Percentiles rank a stretch among this genome's conserved stretches.
Conservation (phyloP, 805 yeast species). For the Hanseniaspora occidentalis region DNA sequence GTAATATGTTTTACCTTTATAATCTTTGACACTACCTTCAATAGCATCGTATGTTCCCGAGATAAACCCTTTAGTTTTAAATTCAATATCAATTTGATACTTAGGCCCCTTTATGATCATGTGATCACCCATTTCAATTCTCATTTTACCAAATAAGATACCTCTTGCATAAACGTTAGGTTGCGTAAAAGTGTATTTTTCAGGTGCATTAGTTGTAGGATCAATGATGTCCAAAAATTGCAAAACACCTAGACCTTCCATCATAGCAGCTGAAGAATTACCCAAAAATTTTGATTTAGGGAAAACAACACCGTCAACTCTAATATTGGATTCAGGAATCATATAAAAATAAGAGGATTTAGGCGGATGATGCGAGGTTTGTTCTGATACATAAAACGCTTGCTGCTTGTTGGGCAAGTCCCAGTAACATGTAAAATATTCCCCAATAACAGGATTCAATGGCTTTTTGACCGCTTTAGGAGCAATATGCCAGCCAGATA, state of each 20-base stretch:
- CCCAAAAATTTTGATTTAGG: conserved; percentile 88
- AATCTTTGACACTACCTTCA: conserved; percentile 54
- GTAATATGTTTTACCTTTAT: conserved; percentile 37
- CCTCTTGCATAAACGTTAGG: conserved; percentile 96
- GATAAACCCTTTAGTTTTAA: conserved; percentile 89
- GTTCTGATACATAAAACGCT: conserved; percentile 85
- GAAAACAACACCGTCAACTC: conserved; percentile 79
- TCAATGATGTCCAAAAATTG: conserved; percentile 50
- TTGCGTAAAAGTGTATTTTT: conserved; percentile 74
- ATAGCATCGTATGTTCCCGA: conserved; percentile 87
- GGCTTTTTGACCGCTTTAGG: conserved; percentile 98
- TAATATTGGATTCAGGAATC: conserved; percentile 67
- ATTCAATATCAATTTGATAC: conserved; percentile 71
- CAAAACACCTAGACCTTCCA: conserved; percentile 80
- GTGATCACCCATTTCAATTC: conserved; percentile 87
- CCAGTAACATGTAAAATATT: conserved; percentile 86
- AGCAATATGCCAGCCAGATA: conserved; percentile 95
- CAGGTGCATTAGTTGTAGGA: conserved; percentile 34
- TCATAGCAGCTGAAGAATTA: conserved; percentile 91
- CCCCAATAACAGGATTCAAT: conserved; percentile 88
- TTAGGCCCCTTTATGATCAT: conserved; percentile 58
- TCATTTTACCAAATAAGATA: conserved; percentile 78
- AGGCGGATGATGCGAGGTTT: conserved; percentile 98
- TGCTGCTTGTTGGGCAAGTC: conserved; percentile 57
- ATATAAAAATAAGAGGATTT: conserved; percentile 85